Percentiles rank a stretch among this genome's conserved stretches.
These are phyloP conservation scores for Dactylonectria estremocensis DNA, from an alignment of 2,329 filamentous ascomycete genomes.

Conservation along the genomic window DNA sequence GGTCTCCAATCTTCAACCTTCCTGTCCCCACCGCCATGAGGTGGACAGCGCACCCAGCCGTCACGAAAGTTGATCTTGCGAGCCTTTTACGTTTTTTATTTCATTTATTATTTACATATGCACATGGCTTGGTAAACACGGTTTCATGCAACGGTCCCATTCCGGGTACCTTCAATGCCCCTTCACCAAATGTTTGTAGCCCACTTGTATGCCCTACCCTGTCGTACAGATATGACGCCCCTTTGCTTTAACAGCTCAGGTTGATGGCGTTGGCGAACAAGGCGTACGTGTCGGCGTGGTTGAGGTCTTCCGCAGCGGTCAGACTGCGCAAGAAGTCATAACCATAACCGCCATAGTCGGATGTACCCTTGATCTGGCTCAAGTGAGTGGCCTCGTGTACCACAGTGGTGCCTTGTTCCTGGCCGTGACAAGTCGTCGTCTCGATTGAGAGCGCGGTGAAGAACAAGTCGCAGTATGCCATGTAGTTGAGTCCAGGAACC, in stretches of 20 bases:
- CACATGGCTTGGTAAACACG: constrained; percentile 12
- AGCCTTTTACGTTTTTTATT: constrained; percentile 15
- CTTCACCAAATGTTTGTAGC: neutral
- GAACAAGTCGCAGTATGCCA: constrained; percentile 75
- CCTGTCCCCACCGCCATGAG: neutral
- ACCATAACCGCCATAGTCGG: constrained; percentile 72
- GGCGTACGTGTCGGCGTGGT: constrained; percentile 72
- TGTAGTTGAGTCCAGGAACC: constrained; percentile 65
- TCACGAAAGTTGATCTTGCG: neutral
- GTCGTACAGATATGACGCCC: constrained; percentile 2
- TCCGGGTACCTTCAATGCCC: constrained; percentile 9
- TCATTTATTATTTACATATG: neutral
- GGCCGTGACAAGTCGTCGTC: constrained; percentile 69
- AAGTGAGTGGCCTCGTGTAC: constrained; percentile 78
- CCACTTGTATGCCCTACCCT: constrained; percentile 4
- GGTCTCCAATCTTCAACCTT: neutral
- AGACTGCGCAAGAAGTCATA: constrained; percentile 67
- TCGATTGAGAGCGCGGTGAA: constrained; percentile 69
- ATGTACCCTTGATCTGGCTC: constrained; percentile 70
- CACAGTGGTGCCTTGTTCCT: constrained; percentile 76
- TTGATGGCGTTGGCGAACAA: constrained; percentile 45
- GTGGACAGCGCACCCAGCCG: constrained; percentile 16
- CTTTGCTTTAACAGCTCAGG: constrained; percentile 55
- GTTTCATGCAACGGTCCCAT: constrained; percentile 1
- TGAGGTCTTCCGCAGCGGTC: constrained; percentile 64